A percentile compares a stretch with the other conserved stretches of the same genome.
Conservation (phyloP, 106 monocot species). For the Iris macrosiphon region DNA sequence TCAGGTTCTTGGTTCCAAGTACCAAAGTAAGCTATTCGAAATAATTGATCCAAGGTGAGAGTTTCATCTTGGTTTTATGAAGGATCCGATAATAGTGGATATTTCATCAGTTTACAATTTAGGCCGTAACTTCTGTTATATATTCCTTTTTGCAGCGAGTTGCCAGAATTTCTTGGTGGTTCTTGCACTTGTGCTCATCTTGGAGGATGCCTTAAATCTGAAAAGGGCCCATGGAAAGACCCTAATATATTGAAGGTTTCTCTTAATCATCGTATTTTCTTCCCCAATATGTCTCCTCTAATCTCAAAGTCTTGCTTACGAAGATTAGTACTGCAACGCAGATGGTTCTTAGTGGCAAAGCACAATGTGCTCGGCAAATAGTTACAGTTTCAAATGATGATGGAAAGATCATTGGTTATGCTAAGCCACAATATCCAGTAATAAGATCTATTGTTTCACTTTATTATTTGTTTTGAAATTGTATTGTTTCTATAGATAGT, state of each 20-base stretch:
- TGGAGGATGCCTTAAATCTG: conserved; percentile 47
- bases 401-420: conserved; percentile 41
- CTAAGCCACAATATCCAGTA: conserved; percentile 28
- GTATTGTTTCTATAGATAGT: neutral
- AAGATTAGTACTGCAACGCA: conserved; percentile 1
- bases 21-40: conserved; percentile 44
- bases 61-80: neutral
- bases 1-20: conserved; percentile 54
- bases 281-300: neutral
- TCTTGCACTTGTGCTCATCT: conserved; percentile 41
- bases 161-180: conserved; percentile 64
- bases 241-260: conserved; percentile 41
- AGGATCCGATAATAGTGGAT: too few relatives aligned
- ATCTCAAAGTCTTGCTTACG: neutral
- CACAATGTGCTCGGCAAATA: conserved; percentile 39
- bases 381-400: conserved; percentile 47
- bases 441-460: conserved; percentile 9
- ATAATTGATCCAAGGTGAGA: conserved; percentile 45
- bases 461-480: neutral
- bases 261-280: neutral
- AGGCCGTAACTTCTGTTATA: neutral
- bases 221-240: conserved; percentile 61
- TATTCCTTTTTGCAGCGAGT: conserved; percentile 23
- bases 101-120: too few relatives aligned
- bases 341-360: conserved; percentile 48